phyloP scores from a whole-genome alignment of 495 filamentous ascomycete species.

The Aspergillus avenaceus region DNA sequence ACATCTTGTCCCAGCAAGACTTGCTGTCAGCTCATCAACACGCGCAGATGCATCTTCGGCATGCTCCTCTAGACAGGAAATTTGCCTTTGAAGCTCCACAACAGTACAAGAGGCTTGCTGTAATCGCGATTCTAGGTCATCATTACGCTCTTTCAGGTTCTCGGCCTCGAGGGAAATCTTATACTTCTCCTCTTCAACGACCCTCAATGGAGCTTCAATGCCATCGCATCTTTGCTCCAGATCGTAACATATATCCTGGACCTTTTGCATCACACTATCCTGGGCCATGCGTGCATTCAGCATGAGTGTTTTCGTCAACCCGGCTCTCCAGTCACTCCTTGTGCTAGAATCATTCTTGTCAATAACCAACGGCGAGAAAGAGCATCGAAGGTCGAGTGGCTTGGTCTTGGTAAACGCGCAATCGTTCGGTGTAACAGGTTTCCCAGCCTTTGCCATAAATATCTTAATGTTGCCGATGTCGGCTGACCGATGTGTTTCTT shows the following conservation, averaged over 20 bases:
- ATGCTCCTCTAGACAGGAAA: slow-evolving; percentile 25
- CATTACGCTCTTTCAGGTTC: slow-evolving; percentile 21
- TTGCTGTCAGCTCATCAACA: slow-evolving; percentile 25
- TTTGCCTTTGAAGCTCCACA: slow-evolving; percentile 24
- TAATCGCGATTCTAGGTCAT: slow-evolving; percentile 23
- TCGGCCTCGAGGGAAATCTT: slow-evolving; percentile 25
- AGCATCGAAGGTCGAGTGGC: slow-evolving; percentile 8
- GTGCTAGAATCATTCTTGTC: slow-evolving; percentile 8
- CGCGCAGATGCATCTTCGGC: slow-evolving; percentile 20
- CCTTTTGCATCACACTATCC: slow-evolving; percentile 39
- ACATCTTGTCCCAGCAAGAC: slow-evolving; percentile 18
- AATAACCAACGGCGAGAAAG: slow-evolving; percentile 7
- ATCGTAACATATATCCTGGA: slow-evolving; percentile 50
- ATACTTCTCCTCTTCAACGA: slow-evolving; percentile 40
- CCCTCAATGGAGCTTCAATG: slow-evolving; percentile 44
- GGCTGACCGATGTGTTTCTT: neutral
- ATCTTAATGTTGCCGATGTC: slow-evolving; percentile 9
- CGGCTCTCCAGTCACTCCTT: slow-evolving; percentile 42
- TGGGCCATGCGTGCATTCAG: slow-evolving; percentile 31
- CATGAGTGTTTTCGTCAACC: slow-evolving; percentile 31
- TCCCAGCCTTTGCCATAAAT: slow-evolving; percentile 13
- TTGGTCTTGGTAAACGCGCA: slow-evolving; percentile 20
- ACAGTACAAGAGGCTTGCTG: slow-evolving; percentile 19
- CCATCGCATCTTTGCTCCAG: slow-evolving; percentile 51
- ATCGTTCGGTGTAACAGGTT: neutral